A percentile compares a stretch with the other conserved stretches of the same genome.
Conservation (phyloP, 495 filamentous ascomycete species). For the Podospora sp. region DNA sequence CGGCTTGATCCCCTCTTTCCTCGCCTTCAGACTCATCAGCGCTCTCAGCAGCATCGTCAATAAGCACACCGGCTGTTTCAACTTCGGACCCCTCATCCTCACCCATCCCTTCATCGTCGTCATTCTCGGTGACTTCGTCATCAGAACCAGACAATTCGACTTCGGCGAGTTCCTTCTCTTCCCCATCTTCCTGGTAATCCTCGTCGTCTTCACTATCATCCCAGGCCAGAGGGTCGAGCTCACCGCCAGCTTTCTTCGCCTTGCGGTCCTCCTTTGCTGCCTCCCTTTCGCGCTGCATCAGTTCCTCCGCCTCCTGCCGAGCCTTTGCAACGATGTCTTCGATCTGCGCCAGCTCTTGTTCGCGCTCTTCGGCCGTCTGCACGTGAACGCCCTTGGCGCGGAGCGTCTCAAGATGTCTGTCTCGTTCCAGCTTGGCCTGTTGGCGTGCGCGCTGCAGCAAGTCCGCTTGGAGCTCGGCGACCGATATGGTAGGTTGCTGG, state of each 20-base stretch:
- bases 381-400: constrained; percentile 76
- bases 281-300: constrained; percentile 74
- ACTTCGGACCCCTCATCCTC: constrained; percentile 38
- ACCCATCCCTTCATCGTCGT: constrained; percentile 37
- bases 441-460: constrained; percentile 70
- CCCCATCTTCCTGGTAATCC: constrained; percentile 50
- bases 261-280: constrained; percentile 64
- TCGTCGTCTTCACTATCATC: constrained; percentile 62
- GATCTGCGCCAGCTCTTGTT: constrained; percentile 72
- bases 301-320: constrained; percentile 74
- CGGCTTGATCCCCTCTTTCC: constrained; percentile 43
- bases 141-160: constrained; percentile 54
- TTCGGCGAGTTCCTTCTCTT: constrained; percentile 41
- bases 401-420: constrained; percentile 75
- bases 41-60: constrained; percentile 47
- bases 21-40: constrained; percentile 44
- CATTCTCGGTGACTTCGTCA: constrained; percentile 39
- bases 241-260: constrained; percentile 50
- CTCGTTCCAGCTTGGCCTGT: constrained; percentile 79
- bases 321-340: constrained; percentile 88
- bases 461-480: constrained; percentile 66
- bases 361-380: constrained; percentile 84
- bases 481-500: constrained; percentile 59
- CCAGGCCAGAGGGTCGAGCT: constrained; percentile 56
- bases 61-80: constrained; percentile 23